Evolutionary conservation across 2,329 filamentous ascomycete genomes (phyloP), one percentile per base, ranked within the genome.

Genomic region (Rutstroemia sp.): DNA sequence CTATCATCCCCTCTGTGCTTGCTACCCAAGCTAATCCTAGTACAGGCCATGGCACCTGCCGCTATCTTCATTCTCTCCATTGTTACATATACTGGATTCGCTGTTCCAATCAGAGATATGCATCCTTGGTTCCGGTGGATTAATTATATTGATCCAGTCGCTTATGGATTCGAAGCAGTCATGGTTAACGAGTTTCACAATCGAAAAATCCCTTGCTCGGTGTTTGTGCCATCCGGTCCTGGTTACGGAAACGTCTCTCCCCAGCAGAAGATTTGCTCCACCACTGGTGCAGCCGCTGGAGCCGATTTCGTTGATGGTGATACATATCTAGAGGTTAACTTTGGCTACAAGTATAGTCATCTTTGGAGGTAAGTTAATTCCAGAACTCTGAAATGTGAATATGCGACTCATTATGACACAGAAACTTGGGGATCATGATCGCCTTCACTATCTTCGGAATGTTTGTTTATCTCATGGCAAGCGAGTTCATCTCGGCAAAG

Each of bases 151-250:
- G 88, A 95, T 49, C 83, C 83, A 4, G 75, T 87, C 3, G 79
- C 83, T 52, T 87, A 86, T 61, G 80, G 77, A 0, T 87, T 86
- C 60, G 84, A 87, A 70, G 76, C 83, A 0, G 77, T 95, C 25
- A 86, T 92, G 79, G 79, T 88, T 61, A 95, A 95, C 71, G 91
- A 96, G 70, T 95, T 95, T 49, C 59, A 63, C 39, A 51, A 59
- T 27, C 59, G 62, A 19, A 23, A 58, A 10, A 62, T 69, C 19
- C 58, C 59, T 2, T 68, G 67, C 50, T 57, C 60, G 1, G 37
- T 54, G 16, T 66, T 66, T 38, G 60, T 67, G 0, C 66, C 66
- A 12, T 42, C 48, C 3, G 66, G 65, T n/a, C 45, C 49, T 42
- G 49, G n/a, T 12, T 68, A 65, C 47, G 49, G 49, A 10, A 58